Conservation (phyloP, 73 alveolate genomes). For the Tetrahymena borealis region DNA sequence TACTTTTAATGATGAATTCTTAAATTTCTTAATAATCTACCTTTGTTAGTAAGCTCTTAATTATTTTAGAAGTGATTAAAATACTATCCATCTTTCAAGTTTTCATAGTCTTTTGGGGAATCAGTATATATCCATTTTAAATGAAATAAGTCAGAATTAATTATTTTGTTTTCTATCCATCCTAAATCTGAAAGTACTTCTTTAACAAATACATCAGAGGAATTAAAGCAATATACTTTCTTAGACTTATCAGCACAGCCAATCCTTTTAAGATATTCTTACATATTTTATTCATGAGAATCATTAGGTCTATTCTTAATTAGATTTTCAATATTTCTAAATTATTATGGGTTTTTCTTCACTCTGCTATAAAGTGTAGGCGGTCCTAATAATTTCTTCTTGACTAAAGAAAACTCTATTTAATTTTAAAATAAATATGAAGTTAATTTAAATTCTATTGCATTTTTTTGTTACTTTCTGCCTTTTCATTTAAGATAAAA, state of each 20-base stretch:
- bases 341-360: not conserved
- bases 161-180: slow-evolving; percentile 46
- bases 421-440: too few relatives aligned
- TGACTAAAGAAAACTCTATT: not conserved
- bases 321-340: not conserved
- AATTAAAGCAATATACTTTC: slow-evolving; percentile 17
- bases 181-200: slow-evolving; percentile 35
- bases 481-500: too few relatives aligned
- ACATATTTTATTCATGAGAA: slow-evolving; percentile 4
- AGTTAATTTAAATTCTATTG: too few relatives aligned
- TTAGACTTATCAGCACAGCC: slow-evolving; percentile 26
- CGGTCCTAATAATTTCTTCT: not conserved
- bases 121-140: slow-evolving; percentile 51
- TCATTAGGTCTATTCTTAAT: not conserved
- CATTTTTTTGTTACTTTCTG: too few relatives aligned
- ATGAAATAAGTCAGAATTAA: slow-evolving; percentile 39
- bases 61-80: slow-evolving; percentile 51
- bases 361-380: not conserved
- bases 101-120: slow-evolving; percentile 39
- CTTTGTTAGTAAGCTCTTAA: slow-evolving; percentile 53
- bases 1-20: not conserved
- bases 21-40: slow-evolving; percentile 45
- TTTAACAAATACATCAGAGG: slow-evolving; percentile 28
- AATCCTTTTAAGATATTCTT: slow-evolving; percentile 22
- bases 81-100: slow-evolving; percentile 35